A percentile compares a stretch with the other conserved stretches of the same genome.
phyloP scores from a whole-genome alignment of 1,284 basidiomycete species.

The Thecaphora frezii region DNA sequence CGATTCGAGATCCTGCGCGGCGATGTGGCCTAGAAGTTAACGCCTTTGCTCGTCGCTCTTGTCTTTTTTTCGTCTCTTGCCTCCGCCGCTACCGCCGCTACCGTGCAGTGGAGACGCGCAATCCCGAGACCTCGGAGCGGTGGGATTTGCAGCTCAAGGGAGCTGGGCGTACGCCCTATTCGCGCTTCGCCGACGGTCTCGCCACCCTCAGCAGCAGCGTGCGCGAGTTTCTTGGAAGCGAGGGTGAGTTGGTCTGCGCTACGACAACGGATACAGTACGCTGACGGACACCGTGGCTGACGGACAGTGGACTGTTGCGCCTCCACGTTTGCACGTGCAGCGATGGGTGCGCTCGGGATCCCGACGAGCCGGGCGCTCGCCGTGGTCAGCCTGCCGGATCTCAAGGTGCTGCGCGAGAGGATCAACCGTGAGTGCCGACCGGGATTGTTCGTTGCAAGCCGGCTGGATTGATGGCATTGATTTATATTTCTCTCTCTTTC shows the following conservation, averaged over 20 bases:
- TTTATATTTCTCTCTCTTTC: too few species aligned
- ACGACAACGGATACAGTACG: too few species aligned
- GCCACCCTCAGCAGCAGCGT: constrained; percentile 89
- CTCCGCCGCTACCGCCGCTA: too few species aligned
- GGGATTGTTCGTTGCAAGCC: too few species aligned
- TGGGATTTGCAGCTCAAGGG: constrained; percentile 90
- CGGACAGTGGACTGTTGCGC: too few species aligned
- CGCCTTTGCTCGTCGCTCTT: too few species aligned
- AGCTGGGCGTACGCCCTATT: constrained; percentile 89
- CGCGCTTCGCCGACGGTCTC: constrained; percentile 84
- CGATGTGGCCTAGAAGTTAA: too few species aligned
- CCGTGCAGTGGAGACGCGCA: constrained; percentile 67
- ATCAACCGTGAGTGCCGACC: constrained; percentile 67
- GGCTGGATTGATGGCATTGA: too few species aligned
- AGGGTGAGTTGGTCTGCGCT: constrained; percentile 52
- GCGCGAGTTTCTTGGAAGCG: constrained; percentile 69
- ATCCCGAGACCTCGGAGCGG: constrained; percentile 50
- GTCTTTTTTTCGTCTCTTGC: too few species aligned
- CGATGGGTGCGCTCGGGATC: constrained; percentile 81
- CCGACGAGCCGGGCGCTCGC: constrained; percentile 86
- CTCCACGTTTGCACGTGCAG: constrained; percentile 48
- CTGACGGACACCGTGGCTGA: too few species aligned
- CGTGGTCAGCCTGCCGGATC: constrained; percentile 73
- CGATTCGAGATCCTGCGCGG: too few species aligned
- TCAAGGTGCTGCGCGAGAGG: constrained; percentile 78